Percentiles rank a stretch among this genome's conserved stretches.
These are phyloP conservation scores for Zygotorulaspora danielsina DNA, from an alignment of 805 yeast genomes.

Conservation along the genomic window DNA sequence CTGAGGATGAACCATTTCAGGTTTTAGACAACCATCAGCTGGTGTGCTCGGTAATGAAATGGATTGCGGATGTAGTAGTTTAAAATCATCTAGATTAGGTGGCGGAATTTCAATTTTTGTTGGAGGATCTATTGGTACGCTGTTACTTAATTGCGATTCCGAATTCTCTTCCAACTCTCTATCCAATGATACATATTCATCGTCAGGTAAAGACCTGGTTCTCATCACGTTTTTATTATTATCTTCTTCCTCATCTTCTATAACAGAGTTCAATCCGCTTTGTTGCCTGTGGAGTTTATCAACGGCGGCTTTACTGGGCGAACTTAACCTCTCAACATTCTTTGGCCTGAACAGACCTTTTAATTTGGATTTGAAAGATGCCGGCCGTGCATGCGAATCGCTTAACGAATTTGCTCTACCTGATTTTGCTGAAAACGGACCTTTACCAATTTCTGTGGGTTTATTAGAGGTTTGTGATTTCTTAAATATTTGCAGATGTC, in stretches of 20 bases:
- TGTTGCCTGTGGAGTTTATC: conserved; percentile 11
- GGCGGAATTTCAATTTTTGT: not conserved
- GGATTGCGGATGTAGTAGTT: not conserved
- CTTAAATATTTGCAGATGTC: conserved; percentile 5
- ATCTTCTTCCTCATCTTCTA: conserved; percentile 30
- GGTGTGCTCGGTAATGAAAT: conserved; percentile 9
- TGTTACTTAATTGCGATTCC: not conserved
- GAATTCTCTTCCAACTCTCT: not conserved
- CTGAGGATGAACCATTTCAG: conserved; percentile 4
- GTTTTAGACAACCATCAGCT: conserved; percentile 3
- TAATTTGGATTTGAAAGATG: conserved; percentile 11
- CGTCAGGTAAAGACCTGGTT: conserved; percentile 8
- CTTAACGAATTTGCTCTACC: conserved; percentile 6
- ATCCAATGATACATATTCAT: conserved; percentile 1
- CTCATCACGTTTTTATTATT: conserved; percentile 20
- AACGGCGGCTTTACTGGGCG: conserved; percentile 8
- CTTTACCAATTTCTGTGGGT: not conserved
- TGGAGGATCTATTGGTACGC: not conserved
- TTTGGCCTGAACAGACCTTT: conserved; percentile 10
- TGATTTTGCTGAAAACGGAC: conserved; percentile 5
- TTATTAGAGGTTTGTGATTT: conserved; percentile 1
- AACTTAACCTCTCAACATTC: conserved; percentile 14
- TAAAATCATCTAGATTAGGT: not conserved
- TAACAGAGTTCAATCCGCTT: conserved; percentile 21
- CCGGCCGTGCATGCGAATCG: conserved; percentile 6